Evolutionary conservation across 106 monocot genomes (phyloP), one percentile per base, ranked within the genome.

Genomic region (Dendrobium huoshanense): DNA sequence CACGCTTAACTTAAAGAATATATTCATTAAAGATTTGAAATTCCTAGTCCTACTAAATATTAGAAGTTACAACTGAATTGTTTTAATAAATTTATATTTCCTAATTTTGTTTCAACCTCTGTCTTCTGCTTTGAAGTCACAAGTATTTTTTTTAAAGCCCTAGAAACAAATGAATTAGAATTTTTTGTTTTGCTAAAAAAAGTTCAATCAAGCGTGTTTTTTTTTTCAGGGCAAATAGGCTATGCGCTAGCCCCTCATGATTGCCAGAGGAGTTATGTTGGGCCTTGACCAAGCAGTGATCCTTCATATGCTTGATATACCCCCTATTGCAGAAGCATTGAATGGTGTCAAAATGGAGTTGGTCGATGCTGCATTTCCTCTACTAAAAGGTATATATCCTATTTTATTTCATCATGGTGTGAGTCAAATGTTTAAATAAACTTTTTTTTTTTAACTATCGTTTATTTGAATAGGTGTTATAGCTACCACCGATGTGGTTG

Each of bases 221-320:
- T 58, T 80, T 58, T 58, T 58, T 16, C 80, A 93, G 95, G 95
- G n/a, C 93, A 93, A 91, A 95, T 93, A 31, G 95, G 93, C 55
- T 95, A 95, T 88, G 95, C 95, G 20, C 95, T 95, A 41, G 95
- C 93, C 19, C 93, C 95, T n/a, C 17, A 95, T 95, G 95, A 81
- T 95, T 85, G 31, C 31, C 31, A 31, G 31, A 31, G 31, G 31
- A 31, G 31, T 31, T 0, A 31, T 31, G 31, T 31, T 95, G 55
- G 95, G 95, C 89, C 31, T 1, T 47, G 91, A 95, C 76, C 93
- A 95, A 80, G 89, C 95, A 44, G 92, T 95, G 16, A 91, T 95
- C 78, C 79, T 95, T 73, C 95, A 95, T 83, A 91, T 31, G 31
- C 89, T 95, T 54, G 95, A 95, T 80, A 95, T 93, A 81, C 89